These are phyloP conservation scores for Fusarium pseudonygamai DNA, from an alignment of 2,329 filamentous ascomycete genomes.

Conservation along the genomic window DNA sequence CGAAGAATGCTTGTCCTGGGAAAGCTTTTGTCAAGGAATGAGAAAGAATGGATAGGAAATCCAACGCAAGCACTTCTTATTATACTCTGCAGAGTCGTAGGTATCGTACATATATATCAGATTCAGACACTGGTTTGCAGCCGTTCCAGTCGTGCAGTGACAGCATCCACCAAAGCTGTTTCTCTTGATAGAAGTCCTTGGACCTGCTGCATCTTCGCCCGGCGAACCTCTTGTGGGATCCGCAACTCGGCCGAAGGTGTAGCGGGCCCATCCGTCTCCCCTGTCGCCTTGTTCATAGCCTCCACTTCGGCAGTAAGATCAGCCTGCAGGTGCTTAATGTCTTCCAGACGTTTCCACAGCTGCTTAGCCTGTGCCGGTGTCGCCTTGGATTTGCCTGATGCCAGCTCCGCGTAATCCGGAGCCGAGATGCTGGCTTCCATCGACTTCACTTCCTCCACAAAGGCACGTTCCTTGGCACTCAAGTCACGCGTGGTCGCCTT, in stretches of 20 bases:
- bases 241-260: conserved; percentile 54
- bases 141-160: conserved; percentile 69
- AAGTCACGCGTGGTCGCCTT: conserved; percentile 55
- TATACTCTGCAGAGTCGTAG: conserved; percentile 18
- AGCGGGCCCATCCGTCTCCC: conserved; percentile 40
- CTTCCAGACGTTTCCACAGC: conserved; percentile 65
- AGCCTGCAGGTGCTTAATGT: conserved; percentile 63
- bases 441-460: conserved; percentile 59
- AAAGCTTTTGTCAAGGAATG: not conserved
- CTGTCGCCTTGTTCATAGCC: conserved; percentile 50
- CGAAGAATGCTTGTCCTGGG: not conserved
- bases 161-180: conserved; percentile 73
- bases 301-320: conserved; percentile 63
- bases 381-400: conserved; percentile 47
- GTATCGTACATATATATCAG: conserved; percentile 40
- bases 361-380: conserved; percentile 52
- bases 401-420: conserved; percentile 42
- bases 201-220: conserved; percentile 71
- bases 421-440: conserved; percentile 63
- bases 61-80: conserved; percentile 20
- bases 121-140: conserved; percentile 51
- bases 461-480: conserved; percentile 57
- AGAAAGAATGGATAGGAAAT: not conserved
- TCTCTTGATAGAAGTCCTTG: conserved; percentile 72
- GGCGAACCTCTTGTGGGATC: conserved; percentile 69